These are phyloP conservation scores for Fabrea salina DNA, from an alignment of 169 alveolate species.

Conservation along the genomic window DNA sequence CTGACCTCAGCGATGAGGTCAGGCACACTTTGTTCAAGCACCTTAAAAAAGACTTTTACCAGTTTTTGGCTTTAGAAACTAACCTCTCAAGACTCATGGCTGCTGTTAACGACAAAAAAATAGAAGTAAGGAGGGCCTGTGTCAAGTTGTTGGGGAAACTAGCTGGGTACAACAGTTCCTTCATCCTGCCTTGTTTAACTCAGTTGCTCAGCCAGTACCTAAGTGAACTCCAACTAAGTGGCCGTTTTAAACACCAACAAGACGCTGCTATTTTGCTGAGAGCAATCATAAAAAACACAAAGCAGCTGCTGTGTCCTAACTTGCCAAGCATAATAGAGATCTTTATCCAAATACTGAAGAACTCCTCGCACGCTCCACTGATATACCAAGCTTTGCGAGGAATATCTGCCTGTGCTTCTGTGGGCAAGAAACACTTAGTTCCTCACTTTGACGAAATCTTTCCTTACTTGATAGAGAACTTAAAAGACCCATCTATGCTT, in stretches of 20 bases:
- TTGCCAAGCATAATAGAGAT: conserved; percentile 17
- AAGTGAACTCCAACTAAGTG: conserved; percentile 12
- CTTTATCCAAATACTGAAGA: conserved; percentile 24
- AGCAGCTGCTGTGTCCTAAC: conserved; percentile 16
- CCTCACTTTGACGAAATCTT: conserved; percentile 12
- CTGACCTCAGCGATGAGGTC: conserved; percentile 22
- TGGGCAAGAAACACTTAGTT: conserved; percentile 7
- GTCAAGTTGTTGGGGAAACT: conserved; percentile 30
- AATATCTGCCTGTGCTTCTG: conserved; percentile 31
- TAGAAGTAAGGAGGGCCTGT: conserved; percentile 26
- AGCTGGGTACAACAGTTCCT: conserved; percentile 32
- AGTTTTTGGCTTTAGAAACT: conserved; percentile 19
- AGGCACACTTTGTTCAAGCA: conserved; percentile 28
- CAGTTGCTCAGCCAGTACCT: conserved; percentile 28
- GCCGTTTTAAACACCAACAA: conserved; percentile 23
- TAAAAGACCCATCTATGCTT: conserved; percentile 21
- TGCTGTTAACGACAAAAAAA: conserved; percentile 32
- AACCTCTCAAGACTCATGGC: conserved; percentile 17
- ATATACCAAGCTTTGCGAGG: conserved; percentile 24
- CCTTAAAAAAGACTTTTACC: conserved; percentile 29
- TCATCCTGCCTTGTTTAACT: conserved; percentile 27
- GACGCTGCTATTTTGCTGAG: conserved; percentile 28
- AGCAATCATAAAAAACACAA: conserved; percentile 23
- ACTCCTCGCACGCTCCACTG: conserved; percentile 24
- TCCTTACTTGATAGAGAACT: conserved; percentile 30